These are phyloP conservation scores for Cryphonectria naterciae DNA, from an alignment of 2,329 filamentous ascomycete species.

Conservation along the genomic window DNA sequence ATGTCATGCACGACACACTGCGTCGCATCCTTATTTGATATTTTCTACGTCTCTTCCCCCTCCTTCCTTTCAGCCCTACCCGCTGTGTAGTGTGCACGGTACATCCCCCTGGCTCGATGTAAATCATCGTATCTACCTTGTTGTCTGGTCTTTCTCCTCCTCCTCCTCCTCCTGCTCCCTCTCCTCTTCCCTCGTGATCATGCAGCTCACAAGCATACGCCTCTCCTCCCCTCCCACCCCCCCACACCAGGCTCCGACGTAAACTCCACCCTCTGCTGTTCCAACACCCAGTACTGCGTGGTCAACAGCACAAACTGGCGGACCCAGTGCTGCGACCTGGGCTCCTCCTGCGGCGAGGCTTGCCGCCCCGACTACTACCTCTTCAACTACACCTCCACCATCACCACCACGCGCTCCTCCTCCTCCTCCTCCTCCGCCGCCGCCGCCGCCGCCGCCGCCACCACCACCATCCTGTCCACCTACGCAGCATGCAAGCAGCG, in stretches of 20 bases:
- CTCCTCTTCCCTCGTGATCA: not conserved
- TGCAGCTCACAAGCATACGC: not conserved
- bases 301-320: constrained; percentile 33
- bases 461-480: constrained; percentile 20
- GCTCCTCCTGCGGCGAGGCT: constrained; percentile 36
- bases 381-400: constrained; percentile 36
- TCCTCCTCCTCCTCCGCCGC: too few relatives aligned
- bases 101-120: not conserved
- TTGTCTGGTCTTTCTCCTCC: not conserved
- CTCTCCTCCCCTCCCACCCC: too few relatives aligned
- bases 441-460: too few relatives aligned
- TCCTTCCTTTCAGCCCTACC: not conserved
- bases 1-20: not conserved
- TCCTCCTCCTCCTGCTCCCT: too few relatives aligned
- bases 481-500: constrained; percentile 37
- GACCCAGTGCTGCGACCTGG: constrained; percentile 40
- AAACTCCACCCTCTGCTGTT: constrained; percentile 36
- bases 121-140: not conserved
- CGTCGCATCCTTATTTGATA: not conserved
- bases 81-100: not conserved
- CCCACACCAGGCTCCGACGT: constrained; percentile 35
- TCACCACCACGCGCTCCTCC: constrained; percentile 35
- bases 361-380: constrained; percentile 38
- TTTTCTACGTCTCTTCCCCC: not conserved
- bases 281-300: constrained; percentile 38